Conservation (phyloP, 768 basidiomycete species). For the Suillus americanus region DNA sequence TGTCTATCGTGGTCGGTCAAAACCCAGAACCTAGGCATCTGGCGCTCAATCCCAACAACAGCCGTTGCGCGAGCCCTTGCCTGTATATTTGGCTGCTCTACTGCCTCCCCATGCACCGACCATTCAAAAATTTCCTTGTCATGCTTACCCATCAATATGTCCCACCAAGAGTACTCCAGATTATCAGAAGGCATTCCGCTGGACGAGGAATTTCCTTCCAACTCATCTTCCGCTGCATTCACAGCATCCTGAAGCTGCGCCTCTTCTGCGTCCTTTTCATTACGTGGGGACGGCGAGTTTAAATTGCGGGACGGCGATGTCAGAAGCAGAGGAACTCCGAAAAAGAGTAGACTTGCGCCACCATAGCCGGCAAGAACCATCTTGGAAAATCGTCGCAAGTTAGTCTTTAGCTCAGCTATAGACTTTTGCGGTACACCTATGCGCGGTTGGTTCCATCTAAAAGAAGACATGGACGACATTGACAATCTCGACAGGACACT, state of each 20-base stretch:
- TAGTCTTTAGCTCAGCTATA: conserved; percentile 59
- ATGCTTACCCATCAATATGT: conserved; percentile 74
- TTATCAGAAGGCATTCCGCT: conserved; percentile 22
- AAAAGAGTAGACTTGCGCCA: conserved; percentile 78
- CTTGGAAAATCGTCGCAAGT: conserved; percentile 77
- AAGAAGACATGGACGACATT: conserved; percentile 27
- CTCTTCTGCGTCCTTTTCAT: conserved; percentile 56
- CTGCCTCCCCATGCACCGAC: conserved; percentile 38
- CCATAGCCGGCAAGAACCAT: conserved; percentile 85
- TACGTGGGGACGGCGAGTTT: conserved; percentile 26
- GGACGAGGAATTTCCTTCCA: conserved; percentile 39
- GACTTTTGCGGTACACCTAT: conserved; percentile 26
- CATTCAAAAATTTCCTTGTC: conserved; percentile 82
- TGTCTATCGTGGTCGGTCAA: conserved; percentile 74
- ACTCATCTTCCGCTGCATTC: conserved; percentile 69
- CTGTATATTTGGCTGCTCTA: conserved; percentile 21
- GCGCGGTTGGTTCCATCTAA: conserved; percentile 22
- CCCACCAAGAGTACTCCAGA: conserved; percentile 75
- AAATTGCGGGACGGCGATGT: conserved; percentile 24
- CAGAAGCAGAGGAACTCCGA: conserved; percentile 54
- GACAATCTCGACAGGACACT: conserved; percentile 26
- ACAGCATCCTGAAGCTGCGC: conserved; percentile 63
- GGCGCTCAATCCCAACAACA: conserved; percentile 62
- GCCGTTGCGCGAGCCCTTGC: conserved; percentile 55
- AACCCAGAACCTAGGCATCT: conserved; percentile 86